Base-by-base conservation (phyloP, 2,329 filamentous ascomycete genomes). In the Stemphylium lycopersici region DNA sequence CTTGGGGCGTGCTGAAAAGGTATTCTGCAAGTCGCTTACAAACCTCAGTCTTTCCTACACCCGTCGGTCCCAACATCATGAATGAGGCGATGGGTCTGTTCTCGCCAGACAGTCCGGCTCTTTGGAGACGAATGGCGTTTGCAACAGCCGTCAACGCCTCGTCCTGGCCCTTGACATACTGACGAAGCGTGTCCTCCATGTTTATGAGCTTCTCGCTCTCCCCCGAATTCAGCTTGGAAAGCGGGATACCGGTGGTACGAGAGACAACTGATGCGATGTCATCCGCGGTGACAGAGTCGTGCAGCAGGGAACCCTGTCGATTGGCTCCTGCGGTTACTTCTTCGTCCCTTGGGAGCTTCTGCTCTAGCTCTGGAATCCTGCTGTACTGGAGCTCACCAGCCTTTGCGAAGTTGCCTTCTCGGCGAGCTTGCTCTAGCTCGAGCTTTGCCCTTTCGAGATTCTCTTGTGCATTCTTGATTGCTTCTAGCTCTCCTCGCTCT, bases 41-140 rank as follows among this genome's bases (percentile, higher is more conserved):
- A 1, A 98, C 85, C 72, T 98, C 93, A 3, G 95, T 99, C 80
- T 98, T 99, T 52, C 95, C 95, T 15, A 97, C 93, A 70, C 95
- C 95, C 0, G 95, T 98, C 4, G 95, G 95, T 0, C 95, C 95
- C 3, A 98, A 84, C 84, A 98, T 97, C 88, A 98, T 97, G 80
- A 98, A 97, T 0, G 90, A 96, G 0, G 93, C 95, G 5, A 96
- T 82, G 0, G 95, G 95, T 0, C 92, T 84, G 74, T 97, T 96
- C 68, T 97, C 91, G 31, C 92, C 92, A 55, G 90, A 96, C 7
- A 98, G 81, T 1, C 95, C 95, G 7, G 95, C 95, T 61, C 95
- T 85, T 76, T 98, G 95, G 81, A 97, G 89, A 16, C 95, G 87
- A 7, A 99, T 93, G 0, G 95, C 95, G 70, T 98, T 90, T 31